phyloP scores from a whole-genome alignment of 768 basidiomycete genomes.

The Obba rivulosa region DNA sequence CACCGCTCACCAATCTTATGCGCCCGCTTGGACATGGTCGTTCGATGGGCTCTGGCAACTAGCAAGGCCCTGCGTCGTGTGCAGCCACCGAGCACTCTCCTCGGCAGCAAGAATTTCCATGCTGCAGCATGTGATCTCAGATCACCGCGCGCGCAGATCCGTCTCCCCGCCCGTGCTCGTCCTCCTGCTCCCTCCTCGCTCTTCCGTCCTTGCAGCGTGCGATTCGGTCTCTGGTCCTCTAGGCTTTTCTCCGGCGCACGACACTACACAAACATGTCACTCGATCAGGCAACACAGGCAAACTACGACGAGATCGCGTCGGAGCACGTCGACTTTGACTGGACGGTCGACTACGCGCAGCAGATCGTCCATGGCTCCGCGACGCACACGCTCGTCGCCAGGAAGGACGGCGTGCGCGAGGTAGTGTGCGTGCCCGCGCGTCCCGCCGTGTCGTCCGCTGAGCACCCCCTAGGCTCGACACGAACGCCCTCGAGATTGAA shows the following conservation, averaged over 20 bases:
- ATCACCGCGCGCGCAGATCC: too few species aligned
- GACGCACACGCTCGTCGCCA: slow-evolving; percentile 54
- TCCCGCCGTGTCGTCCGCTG: background rate
- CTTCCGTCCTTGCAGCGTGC: too few species aligned
- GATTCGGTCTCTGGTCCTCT: too few species aligned
- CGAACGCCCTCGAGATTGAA: slow-evolving; percentile 58
- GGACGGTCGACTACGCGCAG: slow-evolving; percentile 69
- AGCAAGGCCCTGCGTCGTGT: too few species aligned
- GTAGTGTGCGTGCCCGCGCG: slow-evolving; percentile 44
- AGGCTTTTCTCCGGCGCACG: too few species aligned
- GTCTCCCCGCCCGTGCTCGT: too few species aligned
- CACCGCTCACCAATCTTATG: slow-evolving; percentile 42
- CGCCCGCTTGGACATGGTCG: slow-evolving; percentile 24
- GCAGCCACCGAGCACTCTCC: too few species aligned
- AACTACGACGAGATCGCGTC: slow-evolving; percentile 71
- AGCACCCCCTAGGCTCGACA: slow-evolving; percentile 56
- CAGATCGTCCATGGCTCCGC: slow-evolving; percentile 61
- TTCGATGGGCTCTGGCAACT: too few species aligned
- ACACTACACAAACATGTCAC: background rate
- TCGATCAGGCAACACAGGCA: slow-evolving; percentile 68
- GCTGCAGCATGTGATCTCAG: too few species aligned
- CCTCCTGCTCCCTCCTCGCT: too few species aligned
- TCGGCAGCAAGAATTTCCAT: too few species aligned
- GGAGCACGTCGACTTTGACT: slow-evolving; percentile 66
- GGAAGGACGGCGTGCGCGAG: slow-evolving; percentile 46